These are phyloP conservation scores for Onygenales sp. DNA, from an alignment of 2,329 filamentous ascomycete species.

Conservation along the genomic window DNA sequence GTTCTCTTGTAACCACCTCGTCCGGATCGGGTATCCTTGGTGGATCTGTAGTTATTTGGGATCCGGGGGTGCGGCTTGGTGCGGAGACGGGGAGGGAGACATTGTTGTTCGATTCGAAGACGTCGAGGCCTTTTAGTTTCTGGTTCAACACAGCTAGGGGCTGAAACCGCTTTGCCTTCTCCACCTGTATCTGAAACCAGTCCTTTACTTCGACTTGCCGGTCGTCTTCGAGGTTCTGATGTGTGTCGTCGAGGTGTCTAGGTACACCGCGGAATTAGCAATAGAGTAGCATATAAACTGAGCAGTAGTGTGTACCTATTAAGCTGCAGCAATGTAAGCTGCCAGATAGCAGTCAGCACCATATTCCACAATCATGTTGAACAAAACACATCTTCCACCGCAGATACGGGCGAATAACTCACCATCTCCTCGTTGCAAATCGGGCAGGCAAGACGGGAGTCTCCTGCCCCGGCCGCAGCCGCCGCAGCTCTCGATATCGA, in stretches of 20 bases:
- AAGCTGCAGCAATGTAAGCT: constrained; percentile 86
- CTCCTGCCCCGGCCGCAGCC: constrained; percentile 34
- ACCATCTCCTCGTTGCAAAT: constrained; percentile 99
- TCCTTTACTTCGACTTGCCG: constrained; percentile 93
- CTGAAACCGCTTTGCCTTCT: constrained; percentile 87
- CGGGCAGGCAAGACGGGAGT: constrained; percentile 74
- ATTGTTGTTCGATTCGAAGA: constrained; percentile 85
- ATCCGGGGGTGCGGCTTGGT: constrained; percentile 18
- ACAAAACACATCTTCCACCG: background rate
- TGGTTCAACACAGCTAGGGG: constrained; percentile 86
- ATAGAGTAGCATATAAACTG: constrained; percentile 13
- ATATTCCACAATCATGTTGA: background rate
- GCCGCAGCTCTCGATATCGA: constrained; percentile 39
- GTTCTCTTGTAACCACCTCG: constrained; percentile 73
- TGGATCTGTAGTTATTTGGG: constrained; percentile 21
- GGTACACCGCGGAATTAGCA: constrained; percentile 2
- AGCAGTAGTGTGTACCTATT: constrained; percentile 51
- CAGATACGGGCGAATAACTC: constrained; percentile 17
- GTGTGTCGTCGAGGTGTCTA: constrained; percentile 75
- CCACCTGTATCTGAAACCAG: constrained; percentile 92
- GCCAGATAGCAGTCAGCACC: constrained; percentile 11
- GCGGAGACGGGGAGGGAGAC: constrained; percentile 29
- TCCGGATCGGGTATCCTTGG: constrained; percentile 60
- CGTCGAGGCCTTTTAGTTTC: constrained; percentile 83
- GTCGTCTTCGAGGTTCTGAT: constrained; percentile 79